Evolutionary conservation across 176 grass and related monocot genomes (phyloP).

Genomic region (Paspalum vaginatum): DNA sequence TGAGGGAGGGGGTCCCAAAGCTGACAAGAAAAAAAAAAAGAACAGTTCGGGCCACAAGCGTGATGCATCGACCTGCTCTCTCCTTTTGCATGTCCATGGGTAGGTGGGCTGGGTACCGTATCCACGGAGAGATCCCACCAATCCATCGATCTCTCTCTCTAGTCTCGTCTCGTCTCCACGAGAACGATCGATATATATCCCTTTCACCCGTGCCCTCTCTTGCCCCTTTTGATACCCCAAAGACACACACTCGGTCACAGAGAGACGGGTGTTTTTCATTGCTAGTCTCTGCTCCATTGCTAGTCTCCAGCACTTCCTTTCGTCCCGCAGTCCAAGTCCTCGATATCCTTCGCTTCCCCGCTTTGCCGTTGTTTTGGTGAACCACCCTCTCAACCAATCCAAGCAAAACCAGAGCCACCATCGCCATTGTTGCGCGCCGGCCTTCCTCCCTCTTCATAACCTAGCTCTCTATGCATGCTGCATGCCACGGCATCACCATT

Average conservation of each 20-base stretch:
- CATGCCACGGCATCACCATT: slow-evolving; percentile 19
- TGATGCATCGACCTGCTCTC: not conserved
- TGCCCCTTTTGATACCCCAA: slow-evolving; percentile 27
- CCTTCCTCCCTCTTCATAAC: slow-evolving; percentile 38
- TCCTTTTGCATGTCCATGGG: not conserved
- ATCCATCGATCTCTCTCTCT: too few relatives aligned
- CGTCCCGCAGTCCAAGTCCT: not conserved
- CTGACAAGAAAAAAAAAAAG: slow-evolving; percentile 12
- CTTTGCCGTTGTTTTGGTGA: slow-evolving; percentile 39
- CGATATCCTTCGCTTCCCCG: not conserved
- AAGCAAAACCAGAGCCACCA: slow-evolving; percentile 22
- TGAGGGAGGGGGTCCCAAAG: slow-evolving; percentile 31
- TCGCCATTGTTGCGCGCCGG: not conserved
- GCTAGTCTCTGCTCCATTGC: slow-evolving; percentile 12
- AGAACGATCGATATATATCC: not conserved
- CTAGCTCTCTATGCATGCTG: slow-evolving; percentile 34
- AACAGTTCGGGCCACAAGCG: too few relatives aligned
- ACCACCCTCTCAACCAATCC: slow-evolving; percentile 54
- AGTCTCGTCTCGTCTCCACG: not conserved
- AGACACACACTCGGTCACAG: too few relatives aligned
- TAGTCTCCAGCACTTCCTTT: not conserved
- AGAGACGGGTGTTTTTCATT: not conserved
- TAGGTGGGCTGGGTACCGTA: not conserved
- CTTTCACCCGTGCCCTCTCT: slow-evolving; percentile 27
- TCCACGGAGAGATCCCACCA: slow-evolving; percentile 10